Evolutionary conservation across 83 land plant species (phyloP), one percentile per base, ranked within the genome.

Genomic region (Diphasiastrum complanatum): DNA sequence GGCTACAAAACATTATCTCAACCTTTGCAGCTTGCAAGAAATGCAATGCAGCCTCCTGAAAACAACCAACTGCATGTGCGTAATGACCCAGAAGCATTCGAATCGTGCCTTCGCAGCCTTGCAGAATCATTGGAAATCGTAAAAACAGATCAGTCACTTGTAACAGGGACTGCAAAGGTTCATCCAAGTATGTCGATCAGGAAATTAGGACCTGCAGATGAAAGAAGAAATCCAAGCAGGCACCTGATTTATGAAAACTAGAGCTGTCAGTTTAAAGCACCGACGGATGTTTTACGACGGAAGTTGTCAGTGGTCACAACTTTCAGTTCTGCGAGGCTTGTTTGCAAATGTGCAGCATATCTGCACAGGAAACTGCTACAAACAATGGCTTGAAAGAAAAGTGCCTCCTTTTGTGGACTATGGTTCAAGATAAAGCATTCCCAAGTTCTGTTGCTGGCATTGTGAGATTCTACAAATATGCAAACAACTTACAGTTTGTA

Each of bases 31-130:
- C 99, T 80, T 81, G 83, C 45, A 82, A 45, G 68, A 83, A 93
- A 77, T 93, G 99, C 46, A 75, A 79, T 64, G 86, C 83, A 48
- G 96, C 96, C 64, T 93, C 99, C 65, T 63, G 66, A 58, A 79
- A 89, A 77, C 96, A 89, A 16, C 92, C 96, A 74, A 89, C 71
- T 28, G 89, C 83, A 75, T 93, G 99, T 36, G 99, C 80, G 75
- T 89, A 93, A 59, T 93, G 96, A 43, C 99, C 99, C 61, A 89
- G 71, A 46, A 93, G 97, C 81, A 86, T 79, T 70, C 89, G 92
- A 68, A 89, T 84, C 5, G 75, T 81, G 65, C 81, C 62, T 55
- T 83, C 92, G 73, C 79, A 89, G 33, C 86, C 84, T 61, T 83
- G 99, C 51, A 93, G 61, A 49, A 93, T 81, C 33, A 85, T 85